Conservation (phyloP, 75 land plant species). For the Cupressus sempervirens region DNA sequence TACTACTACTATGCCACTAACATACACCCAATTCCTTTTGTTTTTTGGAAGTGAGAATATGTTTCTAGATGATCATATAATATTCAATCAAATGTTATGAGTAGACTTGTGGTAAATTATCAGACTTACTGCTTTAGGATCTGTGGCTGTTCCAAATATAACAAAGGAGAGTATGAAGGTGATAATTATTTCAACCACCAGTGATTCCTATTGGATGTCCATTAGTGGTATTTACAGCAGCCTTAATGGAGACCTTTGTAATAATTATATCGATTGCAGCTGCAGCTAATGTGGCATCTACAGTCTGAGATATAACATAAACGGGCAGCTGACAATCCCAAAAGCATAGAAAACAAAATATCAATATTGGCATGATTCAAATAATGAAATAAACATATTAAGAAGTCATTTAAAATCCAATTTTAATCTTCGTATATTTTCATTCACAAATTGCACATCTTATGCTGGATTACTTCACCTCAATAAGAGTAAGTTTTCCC, state of each 20-base stretch:
- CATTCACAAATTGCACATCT: no score
- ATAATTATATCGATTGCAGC: slow-evolving; percentile 14
- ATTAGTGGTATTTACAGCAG: no score
- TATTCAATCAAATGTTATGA: no score
- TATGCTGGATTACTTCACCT: no score
- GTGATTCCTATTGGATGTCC: no score
- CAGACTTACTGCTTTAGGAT: slow-evolving; percentile 44
- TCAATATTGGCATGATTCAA: neutral
- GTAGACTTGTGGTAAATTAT: neutral
- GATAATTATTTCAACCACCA: slow-evolving; percentile 52
- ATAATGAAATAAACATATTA: neutral
- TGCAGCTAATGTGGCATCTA: slow-evolving; percentile 14
- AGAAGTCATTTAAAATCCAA: neutral
- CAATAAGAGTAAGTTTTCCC: slow-evolving; percentile 41
- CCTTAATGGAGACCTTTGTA: slow-evolving; percentile 17
- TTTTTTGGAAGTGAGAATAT: no score
- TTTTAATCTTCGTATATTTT: no score
- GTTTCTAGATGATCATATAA: no score
- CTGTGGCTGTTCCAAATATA: slow-evolving; percentile 59
- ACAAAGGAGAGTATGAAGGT: slow-evolving; percentile 65
- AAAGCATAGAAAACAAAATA: neutral
- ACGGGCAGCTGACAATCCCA: slow-evolving; percentile 5
- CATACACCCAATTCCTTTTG: no score
- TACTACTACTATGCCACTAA: no score
- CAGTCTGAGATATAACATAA: slow-evolving; percentile 6